These are phyloP conservation scores for Powellomyces hirtus DNA, from an alignment of 192 early-diverging fungal species.

Conservation along the genomic window DNA sequence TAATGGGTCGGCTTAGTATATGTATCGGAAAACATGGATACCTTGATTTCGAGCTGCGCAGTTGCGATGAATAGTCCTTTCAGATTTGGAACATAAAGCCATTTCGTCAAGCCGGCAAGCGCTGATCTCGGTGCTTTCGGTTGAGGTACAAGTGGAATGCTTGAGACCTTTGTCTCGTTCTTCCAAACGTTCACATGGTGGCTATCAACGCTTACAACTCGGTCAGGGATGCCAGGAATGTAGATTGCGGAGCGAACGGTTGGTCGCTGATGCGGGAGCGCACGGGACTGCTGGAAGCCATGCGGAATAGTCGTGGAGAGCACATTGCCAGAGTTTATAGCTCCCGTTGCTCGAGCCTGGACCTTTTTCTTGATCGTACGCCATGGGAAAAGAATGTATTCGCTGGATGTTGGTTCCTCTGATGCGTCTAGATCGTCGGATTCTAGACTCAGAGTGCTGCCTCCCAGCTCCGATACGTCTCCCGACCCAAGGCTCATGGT, in stretches of 20 bases:
- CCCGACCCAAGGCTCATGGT: too few relatives aligned
- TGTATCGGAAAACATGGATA: too few relatives aligned
- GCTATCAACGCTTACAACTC: constrained; percentile 41
- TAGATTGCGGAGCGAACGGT: constrained; percentile 42
- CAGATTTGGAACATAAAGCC: constrained; percentile 44
- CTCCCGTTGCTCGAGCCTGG: constrained; percentile 4
- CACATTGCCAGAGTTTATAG: neutral
- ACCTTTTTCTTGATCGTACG: neutral
- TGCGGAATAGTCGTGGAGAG: constrained; percentile 41
- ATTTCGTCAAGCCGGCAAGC: constrained; percentile 37
- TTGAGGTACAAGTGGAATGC: constrained; percentile 24
- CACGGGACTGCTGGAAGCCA: constrained; percentile 46
- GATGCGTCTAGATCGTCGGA: neutral
- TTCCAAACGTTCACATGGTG: constrained; percentile 35
- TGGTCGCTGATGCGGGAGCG: constrained; percentile 31
- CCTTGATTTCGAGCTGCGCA: constrained; percentile 43
- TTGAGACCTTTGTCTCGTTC: constrained; percentile 19
- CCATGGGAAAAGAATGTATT: constrained; percentile 1
- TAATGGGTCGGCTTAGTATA: too few relatives aligned
- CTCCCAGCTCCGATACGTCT: neutral
- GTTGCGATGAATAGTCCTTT: constrained; percentile 42
- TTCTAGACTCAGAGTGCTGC: neutral
- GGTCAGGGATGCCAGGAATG: constrained; percentile 31
- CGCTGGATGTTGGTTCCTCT: neutral
- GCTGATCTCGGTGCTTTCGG: constrained; percentile 18